Base-by-base conservation (phyloP, 352 stramenopile species). In the Phytophthora boehmeriae region DNA sequence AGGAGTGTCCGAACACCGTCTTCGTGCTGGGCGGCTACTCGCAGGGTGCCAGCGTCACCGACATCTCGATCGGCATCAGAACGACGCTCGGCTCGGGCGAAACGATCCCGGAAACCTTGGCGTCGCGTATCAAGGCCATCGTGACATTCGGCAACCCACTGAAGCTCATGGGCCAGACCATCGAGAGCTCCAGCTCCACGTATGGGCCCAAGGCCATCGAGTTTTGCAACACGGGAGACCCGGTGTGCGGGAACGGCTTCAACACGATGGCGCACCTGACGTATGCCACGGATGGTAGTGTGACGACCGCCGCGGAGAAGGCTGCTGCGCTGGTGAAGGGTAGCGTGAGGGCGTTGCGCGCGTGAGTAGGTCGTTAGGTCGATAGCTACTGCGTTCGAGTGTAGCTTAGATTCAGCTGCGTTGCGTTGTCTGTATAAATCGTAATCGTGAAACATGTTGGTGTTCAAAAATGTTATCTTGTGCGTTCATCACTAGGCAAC, bases 101-200 rank as follows among this genome's bases (percentile, higher is more conserved):
- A 2, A 36, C 52, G 1, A 75, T 75, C 41, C 63, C 63, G 8
- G 59, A 63, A 1, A 39, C 51, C 8, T 41, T 71, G 35, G 34
- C 63, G 4, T 20, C 59, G 9, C 68, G 69, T 9, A 78, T 74
- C 56, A 74, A 68, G 49, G 69, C 60, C 13, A 36, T 78, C 16
- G 70, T 78, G 53, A 72, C 60, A 34, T 78, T 76, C 30, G 64
- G 68, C 13, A 76, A 76, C 44, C 68, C 64, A 11, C 56, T 76
- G 2, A 66, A 65, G 39, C 54, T 76, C 19, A 51, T 46, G 42
- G 58, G 68, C 8, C n/a, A 69, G 23, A 70, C 68, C 0, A 73
- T 76, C 28, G 16, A 62, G 30, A 70, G 49, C 19, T 10, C 61
- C 28, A 68, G 60, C 41, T 34, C 52, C 28, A 54, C 49, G 13